phyloP scores from a whole-genome alignment of 2,329 filamentous ascomycete genomes.

The Penicillium sp. region DNA sequence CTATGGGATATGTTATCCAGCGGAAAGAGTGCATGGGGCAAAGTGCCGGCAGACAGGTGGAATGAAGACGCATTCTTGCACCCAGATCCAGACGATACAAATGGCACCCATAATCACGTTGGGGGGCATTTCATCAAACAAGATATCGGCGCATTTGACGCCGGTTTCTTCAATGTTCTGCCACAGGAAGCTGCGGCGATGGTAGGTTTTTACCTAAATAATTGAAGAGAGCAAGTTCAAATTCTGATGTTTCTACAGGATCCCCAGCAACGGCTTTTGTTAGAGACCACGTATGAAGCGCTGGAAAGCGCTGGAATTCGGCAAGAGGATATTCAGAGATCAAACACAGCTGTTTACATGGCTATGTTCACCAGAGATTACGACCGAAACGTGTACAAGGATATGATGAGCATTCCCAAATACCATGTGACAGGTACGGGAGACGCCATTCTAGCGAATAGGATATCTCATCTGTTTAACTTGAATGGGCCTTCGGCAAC shows the following conservation, averaged over 20 bases:
- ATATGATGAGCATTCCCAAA: slow-evolving; percentile 15
- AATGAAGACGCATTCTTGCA: neutral
- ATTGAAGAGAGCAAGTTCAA: no score
- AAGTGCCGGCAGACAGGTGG: no score
- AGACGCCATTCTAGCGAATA: slow-evolving; percentile 34
- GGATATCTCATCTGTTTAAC: slow-evolving; percentile 39
- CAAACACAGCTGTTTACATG: slow-evolving; percentile 24
- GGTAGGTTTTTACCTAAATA: no score
- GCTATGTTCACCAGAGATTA: slow-evolving; percentile 25
- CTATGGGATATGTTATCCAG: no score
- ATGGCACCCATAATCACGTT: neutral
- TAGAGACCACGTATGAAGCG: slow-evolving; percentile 24
- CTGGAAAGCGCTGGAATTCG: slow-evolving; percentile 29
- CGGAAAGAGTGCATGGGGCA: no score
- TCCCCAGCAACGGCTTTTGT: slow-evolving; percentile 15
- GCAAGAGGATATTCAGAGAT: slow-evolving; percentile 22
- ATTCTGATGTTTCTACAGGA: no score
- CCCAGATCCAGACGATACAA: neutral
- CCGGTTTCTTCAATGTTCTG: slow-evolving; percentile 14
- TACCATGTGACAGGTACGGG: slow-evolving; percentile 27
- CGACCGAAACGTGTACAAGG: slow-evolving; percentile 13
- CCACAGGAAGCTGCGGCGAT: slow-evolving; percentile 11
- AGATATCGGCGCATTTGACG: slow-evolving; percentile 14
- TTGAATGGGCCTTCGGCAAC: slow-evolving; percentile 40
- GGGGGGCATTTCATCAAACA: slow-evolving; percentile 4